Percentiles rank a stretch among this genome's conserved stretches.
Evolutionary conservation across 768 basidiomycete genomes (phyloP).

Genomic region (Holtermanniella nyarrowii): DNA sequence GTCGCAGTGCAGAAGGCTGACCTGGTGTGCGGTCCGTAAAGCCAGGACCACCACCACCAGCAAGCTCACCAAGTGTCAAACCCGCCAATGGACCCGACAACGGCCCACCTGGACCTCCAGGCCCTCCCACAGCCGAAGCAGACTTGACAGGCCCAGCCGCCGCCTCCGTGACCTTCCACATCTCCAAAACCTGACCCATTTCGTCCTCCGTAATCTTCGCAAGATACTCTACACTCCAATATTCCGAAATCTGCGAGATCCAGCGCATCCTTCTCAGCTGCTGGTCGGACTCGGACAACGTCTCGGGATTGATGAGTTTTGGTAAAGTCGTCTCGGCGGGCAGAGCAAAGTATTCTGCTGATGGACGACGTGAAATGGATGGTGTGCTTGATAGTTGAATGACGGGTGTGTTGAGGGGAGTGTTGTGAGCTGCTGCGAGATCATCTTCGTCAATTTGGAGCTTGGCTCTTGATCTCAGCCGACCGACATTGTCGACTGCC

Average conservation of each 20-base stretch:
- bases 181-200: conserved; percentile 54
- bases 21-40: conserved; percentile 2
- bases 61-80: background rate
- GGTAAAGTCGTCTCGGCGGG: background rate
- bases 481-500: conserved; percentile 65
- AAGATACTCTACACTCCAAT: conserved; percentile 75
- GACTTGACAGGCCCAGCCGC: background rate
- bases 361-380: conserved; percentile 17
- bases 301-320: background rate
- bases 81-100: too few species aligned
- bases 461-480: conserved; percentile 47
- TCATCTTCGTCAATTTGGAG: conserved; percentile 46
- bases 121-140: background rate
- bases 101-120: background rate
- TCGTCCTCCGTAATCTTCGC: conserved; percentile 58
- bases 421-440: conserved; percentile 44
- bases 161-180: conserved; percentile 15
- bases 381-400: conserved; percentile 38
- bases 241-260: conserved; percentile 93
- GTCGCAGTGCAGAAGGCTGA: conserved; percentile 11
- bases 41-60: background rate
- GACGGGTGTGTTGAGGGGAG: conserved; percentile 43
- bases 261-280: conserved; percentile 69
- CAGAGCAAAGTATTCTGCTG: conserved; percentile 12
- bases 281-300: conserved; percentile 17